Evolutionary conservation across 306 rosid genomes (phyloP).

Genomic region (Medicago truncatula): DNA sequence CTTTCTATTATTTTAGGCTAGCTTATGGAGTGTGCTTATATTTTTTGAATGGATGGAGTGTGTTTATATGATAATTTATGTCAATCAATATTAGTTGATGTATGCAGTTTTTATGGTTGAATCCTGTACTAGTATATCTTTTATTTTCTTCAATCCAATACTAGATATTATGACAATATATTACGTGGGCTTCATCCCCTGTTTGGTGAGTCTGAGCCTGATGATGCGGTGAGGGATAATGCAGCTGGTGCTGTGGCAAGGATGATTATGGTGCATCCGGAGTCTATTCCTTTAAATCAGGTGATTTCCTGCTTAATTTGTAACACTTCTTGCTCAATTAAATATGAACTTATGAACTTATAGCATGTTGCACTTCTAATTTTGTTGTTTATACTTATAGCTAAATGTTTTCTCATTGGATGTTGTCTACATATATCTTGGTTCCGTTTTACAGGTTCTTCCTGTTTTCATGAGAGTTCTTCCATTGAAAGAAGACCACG

Average conservation of each 20-base stretch:
- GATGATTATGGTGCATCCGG: constrained; percentile 98
- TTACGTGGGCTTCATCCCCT: constrained; percentile 86
- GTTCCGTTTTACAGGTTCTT: constrained; percentile 74
- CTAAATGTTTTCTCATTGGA: constrained; percentile 24
- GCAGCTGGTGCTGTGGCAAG: constrained; percentile 99
- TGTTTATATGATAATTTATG: constrained; percentile 22
- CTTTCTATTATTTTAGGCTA: constrained; percentile 25
- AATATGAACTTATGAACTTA: constrained; percentile 3
- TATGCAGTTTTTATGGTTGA: constrained; percentile 29
- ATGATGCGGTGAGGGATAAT: constrained; percentile 95
- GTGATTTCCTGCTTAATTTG: constrained; percentile 46
- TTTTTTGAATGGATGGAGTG: not conserved
- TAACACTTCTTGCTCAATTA: constrained; percentile 4
- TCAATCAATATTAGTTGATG: constrained; percentile 9
- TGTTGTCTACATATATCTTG: constrained; percentile 26
- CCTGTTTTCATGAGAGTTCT: constrained; percentile 89
- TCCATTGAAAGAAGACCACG: constrained; percentile 95
- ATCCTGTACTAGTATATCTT: constrained; percentile 26
- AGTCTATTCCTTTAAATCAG: constrained; percentile 90
- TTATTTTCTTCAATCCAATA: constrained; percentile 48
- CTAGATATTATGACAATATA: constrained; percentile 80
- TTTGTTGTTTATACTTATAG: constrained; percentile 16
- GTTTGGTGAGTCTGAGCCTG: constrained; percentile 96
- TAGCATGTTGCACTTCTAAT: constrained; percentile 4
- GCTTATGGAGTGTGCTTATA: not conserved